Evolutionary conservation across 1,139 yeast species (phyloP).

Genomic region (Magnusiomyces ingens): DNA sequence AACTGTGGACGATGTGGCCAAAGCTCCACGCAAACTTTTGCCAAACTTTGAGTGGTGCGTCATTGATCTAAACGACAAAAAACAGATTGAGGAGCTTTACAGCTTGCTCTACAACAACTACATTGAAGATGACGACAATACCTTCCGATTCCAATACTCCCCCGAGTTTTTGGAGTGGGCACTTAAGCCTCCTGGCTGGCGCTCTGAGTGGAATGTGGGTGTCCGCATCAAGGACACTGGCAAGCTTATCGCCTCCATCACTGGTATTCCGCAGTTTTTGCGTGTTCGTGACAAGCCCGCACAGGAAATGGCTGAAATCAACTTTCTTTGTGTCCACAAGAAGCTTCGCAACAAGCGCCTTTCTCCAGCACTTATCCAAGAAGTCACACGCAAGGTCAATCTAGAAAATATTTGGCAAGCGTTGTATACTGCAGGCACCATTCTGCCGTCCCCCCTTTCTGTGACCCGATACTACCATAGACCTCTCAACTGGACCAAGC

Average conservation of each 20-base stretch:
- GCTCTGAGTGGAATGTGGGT: conserved; percentile 84
- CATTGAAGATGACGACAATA: conserved; percentile 89
- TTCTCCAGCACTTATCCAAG: conserved; percentile 90
- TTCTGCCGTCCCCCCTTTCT: conserved; percentile 88
- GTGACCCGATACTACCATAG: conserved; percentile 91
- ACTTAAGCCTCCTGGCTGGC: conserved; percentile 89
- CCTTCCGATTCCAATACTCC: conserved; percentile 85
- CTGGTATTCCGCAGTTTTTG: conserved; percentile 78
- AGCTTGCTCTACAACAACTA: conserved; percentile 78
- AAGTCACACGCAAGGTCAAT: conserved; percentile 90
- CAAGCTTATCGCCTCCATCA: conserved; percentile 82
- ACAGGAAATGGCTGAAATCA: conserved; percentile 76
- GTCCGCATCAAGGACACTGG: conserved; percentile 74
- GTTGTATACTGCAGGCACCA: conserved; percentile 85
- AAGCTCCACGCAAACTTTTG: conserved; percentile 61
- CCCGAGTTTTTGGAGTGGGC: conserved; percentile 89
- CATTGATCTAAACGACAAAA: conserved; percentile 54
- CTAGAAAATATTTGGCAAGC: conserved; percentile 89
- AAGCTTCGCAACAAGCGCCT: conserved; percentile 87
- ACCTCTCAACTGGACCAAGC: conserved; percentile 85
- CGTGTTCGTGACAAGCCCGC: conserved; percentile 48
- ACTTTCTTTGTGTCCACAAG: conserved; percentile 90
- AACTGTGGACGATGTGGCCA: conserved; percentile 65
- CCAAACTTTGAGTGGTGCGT: conserved; percentile 85
- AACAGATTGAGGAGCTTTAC: conserved; percentile 67